phyloP scores from a whole-genome alignment of 805 yeast genomes.

The Candida pseudofarinosa region DNA sequence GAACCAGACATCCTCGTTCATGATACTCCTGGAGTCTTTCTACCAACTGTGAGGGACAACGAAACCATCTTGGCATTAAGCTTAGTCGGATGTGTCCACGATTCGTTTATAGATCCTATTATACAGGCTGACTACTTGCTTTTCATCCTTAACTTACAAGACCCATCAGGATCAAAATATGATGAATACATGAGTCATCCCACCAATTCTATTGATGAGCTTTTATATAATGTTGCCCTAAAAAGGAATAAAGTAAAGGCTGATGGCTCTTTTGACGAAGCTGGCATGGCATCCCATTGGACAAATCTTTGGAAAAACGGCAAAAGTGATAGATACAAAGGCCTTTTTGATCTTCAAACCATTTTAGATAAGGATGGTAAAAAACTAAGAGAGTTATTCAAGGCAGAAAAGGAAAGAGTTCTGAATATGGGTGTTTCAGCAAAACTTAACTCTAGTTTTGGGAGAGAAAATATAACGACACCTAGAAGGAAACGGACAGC shows the following conservation, averaged over 20 bases:
- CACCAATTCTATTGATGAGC: constrained; percentile 63
- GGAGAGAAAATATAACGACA: constrained; percentile 35
- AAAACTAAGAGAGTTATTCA: constrained; percentile 19
- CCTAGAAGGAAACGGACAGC: constrained; percentile 39
- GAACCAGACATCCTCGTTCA: constrained; percentile 65
- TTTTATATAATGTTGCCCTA: constrained; percentile 48
- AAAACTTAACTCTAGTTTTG: constrained; percentile 31
- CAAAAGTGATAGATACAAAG: constrained; percentile 26
- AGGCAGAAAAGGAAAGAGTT: constrained; percentile 28
- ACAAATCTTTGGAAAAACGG: constrained; percentile 60
- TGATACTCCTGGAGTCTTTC: constrained; percentile 91
- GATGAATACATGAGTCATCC: constrained; percentile 50
- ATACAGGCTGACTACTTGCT: constrained; percentile 83
- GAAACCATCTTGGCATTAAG: constrained; percentile 73
- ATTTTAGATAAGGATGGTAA: constrained; percentile 25
- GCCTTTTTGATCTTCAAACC: constrained; percentile 33
- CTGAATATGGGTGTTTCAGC: constrained; percentile 21
- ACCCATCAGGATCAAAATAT: constrained; percentile 43
- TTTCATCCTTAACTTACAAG: constrained; percentile 65
- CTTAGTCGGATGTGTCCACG: constrained; percentile 70
- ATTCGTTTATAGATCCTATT: constrained; percentile 72
- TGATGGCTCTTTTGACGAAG: constrained; percentile 44
- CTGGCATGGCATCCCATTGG: constrained; percentile 63
- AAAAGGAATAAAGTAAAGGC: constrained; percentile 31
- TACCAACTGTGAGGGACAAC: constrained; percentile 64